Evolutionary conservation across 2,329 filamentous ascomycete genomes (phyloP).

Genomic region (Passalora sequoiae): DNA sequence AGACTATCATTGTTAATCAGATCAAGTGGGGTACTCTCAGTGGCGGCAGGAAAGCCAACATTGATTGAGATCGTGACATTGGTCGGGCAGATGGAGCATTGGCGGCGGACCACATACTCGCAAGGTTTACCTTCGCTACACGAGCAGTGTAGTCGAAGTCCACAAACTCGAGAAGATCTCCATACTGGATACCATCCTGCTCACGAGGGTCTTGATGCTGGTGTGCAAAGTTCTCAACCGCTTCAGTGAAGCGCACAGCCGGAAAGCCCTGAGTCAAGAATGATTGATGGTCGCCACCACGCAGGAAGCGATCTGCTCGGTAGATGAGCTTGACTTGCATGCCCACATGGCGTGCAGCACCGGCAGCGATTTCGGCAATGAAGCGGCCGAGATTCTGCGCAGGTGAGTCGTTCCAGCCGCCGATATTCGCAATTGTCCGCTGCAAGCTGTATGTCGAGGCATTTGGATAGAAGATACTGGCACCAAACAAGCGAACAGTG

Average conservation of each 20-base stretch:
- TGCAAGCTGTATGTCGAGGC: conserved; percentile 38
- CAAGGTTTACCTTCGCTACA: conserved; percentile 52
- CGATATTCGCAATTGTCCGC: conserved; percentile 41
- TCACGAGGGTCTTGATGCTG: conserved; percentile 54
- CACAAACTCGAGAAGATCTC: conserved; percentile 53
- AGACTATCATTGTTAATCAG: conserved; percentile 43
- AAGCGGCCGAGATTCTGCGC: conserved; percentile 53
- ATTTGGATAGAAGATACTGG: conserved; percentile 42
- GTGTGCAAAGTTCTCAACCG: conserved; percentile 53
- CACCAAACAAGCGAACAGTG: conserved; percentile 52
- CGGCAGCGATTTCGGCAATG: conserved; percentile 51
- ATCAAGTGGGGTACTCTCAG: conserved; percentile 21
- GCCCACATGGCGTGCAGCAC: conserved; percentile 46
- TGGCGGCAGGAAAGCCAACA: conserved; percentile 26
- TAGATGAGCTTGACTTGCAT: conserved; percentile 56
- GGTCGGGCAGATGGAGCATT: conserved; percentile 47
- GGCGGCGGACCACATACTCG: conserved; percentile 51
- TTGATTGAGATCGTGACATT: conserved; percentile 44
- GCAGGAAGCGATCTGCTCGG: conserved; percentile 51
- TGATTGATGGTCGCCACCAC: too few relatives aligned
- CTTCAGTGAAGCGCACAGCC: conserved; percentile 57
- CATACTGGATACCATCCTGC: conserved; percentile 49
- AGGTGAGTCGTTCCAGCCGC: conserved; percentile 53
- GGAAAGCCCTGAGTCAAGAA: too few relatives aligned
- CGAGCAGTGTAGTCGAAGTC: conserved; percentile 53